Conservation (phyloP, 2,329 filamentous ascomycete genomes). For the Orbilia brochopaga region DNA sequence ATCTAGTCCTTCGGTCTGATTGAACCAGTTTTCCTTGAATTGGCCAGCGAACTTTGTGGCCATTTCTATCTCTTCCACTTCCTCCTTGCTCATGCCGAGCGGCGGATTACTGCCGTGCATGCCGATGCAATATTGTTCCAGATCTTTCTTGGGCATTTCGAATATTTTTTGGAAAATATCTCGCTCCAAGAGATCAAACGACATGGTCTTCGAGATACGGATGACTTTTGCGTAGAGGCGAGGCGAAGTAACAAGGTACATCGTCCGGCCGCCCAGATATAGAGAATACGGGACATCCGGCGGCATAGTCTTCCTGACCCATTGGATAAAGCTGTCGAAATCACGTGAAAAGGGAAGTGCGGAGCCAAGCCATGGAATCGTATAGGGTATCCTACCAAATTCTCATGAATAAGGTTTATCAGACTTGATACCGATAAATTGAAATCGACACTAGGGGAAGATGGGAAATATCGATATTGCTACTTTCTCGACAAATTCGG, state of each 20-base stretch:
- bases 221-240: slow-evolving; percentile 37
- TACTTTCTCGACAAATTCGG: no score
- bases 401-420: no score
- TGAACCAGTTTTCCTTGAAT: slow-evolving; percentile 34
- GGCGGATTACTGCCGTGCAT: slow-evolving; percentile 38
- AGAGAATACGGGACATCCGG: slow-evolving; percentile 23
- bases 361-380: slow-evolving; percentile 40
- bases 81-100: slow-evolving; percentile 22
- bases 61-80: slow-evolving; percentile 18
- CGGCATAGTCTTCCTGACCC: slow-evolving; percentile 32
- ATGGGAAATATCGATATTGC: no score
- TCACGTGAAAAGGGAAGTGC: slow-evolving; percentile 31
- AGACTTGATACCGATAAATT: no score
- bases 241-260: slow-evolving; percentile 34
- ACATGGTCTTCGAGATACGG: slow-evolving; percentile 36
- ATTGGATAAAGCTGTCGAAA: slow-evolving; percentile 27
- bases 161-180: slow-evolving; percentile 38
- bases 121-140: slow-evolving; percentile 26
- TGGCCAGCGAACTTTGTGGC: slow-evolving; percentile 24
- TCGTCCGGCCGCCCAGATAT: slow-evolving; percentile 26
- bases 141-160: slow-evolving; percentile 19
- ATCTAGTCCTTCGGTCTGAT: slow-evolving; percentile 18
- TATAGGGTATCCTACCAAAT: slow-evolving; percentile 31
- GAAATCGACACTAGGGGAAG: no score
- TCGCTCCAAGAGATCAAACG: slow-evolving; percentile 38